Evolutionary conservation across 192 early-diverging fungal genomes (phyloP).

Genomic region (Chytriomyces confervae): DNA sequence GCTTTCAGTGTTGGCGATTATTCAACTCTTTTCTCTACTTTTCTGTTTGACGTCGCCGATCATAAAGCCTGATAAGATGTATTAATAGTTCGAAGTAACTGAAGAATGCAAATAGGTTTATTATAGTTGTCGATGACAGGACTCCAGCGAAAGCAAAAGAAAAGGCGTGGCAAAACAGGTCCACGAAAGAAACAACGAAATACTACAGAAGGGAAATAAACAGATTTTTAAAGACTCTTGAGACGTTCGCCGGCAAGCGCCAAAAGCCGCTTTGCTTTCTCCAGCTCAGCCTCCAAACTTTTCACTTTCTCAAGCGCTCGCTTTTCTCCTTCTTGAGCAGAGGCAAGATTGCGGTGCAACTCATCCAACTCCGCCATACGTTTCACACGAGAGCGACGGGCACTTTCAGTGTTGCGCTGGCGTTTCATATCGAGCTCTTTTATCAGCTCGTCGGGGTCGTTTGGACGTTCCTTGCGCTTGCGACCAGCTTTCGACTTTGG

Average conservation of each 20-base stretch:
- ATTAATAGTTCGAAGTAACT: not conserved
- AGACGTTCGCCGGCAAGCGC: conserved; percentile 24
- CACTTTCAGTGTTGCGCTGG: conserved; percentile 85
- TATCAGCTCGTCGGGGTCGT: conserved; percentile 40
- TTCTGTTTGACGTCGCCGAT: no score
- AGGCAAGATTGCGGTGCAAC: conserved; percentile 76
- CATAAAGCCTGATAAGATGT: not conserved
- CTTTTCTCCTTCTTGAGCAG: conserved; percentile 45
- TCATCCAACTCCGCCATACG: conserved; percentile 86
- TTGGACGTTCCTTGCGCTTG: conserved; percentile 53
- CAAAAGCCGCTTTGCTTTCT: conserved; percentile 15
- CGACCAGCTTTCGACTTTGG: conserved; percentile 46
- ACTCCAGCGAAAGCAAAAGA: not conserved
- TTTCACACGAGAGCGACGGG: conserved; percentile 86
- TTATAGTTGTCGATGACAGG: not conserved
- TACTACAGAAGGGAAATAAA: not conserved
- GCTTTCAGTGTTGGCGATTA: not conserved
- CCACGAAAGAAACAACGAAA: not conserved
- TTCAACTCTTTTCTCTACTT: not conserved
- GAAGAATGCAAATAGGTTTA: not conserved
- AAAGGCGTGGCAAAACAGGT: not conserved
- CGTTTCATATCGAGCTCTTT: conserved; percentile 54
- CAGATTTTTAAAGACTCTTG: conserved; percentile 1
- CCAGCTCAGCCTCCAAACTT: conserved; percentile 17
- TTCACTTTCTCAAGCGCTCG: conserved; percentile 33